Evolutionary conservation across 2,329 filamentous ascomycete species (phyloP).

Genomic region (Alternaria atra): DNA sequence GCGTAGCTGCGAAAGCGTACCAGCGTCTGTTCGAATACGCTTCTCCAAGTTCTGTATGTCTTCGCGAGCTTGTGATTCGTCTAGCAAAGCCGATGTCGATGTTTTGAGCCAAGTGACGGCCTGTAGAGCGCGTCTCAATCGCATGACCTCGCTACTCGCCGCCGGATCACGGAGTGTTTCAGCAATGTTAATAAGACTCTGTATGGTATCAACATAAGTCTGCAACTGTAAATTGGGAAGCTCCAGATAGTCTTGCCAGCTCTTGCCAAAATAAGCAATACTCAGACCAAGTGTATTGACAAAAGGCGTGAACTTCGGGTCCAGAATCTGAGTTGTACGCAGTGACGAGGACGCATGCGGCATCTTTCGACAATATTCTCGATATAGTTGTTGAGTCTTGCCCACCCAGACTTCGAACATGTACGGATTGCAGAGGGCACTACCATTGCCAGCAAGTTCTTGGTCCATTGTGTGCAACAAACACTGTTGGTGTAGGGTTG

Average conservation of each 20-base stretch:
- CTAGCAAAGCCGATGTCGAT: conserved; percentile 17
- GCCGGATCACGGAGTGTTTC: conserved; percentile 1
- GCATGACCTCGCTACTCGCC: conserved; percentile 13
- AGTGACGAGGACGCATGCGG: conserved; percentile 39
- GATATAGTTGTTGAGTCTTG: conserved; percentile 30
- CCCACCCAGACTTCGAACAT: conserved; percentile 36
- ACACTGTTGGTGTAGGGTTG: conserved; percentile 27
- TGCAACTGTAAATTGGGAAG: conserved; percentile 37
- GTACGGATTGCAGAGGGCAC: conserved; percentile 28
- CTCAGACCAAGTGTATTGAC: conserved; percentile 39
- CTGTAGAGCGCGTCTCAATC: conserved; percentile 25
- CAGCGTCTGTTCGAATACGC: conserved; percentile 31
- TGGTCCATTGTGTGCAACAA: conserved; percentile 31
- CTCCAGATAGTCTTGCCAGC: conserved; percentile 41
- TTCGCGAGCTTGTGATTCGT: conserved; percentile 30
- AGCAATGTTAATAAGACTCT: conserved; percentile 21
- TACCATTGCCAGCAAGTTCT: conserved; percentile 19
- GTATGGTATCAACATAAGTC: conserved; percentile 27
- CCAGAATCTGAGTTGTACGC: conserved; percentile 27
- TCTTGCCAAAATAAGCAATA: conserved; percentile 33
- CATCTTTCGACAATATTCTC: conserved; percentile 35
- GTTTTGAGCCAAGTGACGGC: conserved; percentile 24
- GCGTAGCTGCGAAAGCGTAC: conserved; percentile 26
- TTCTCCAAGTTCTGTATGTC: conserved; percentile 36
- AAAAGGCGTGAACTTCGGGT: conserved; percentile 37